Evolutionary conservation across 2,329 filamentous ascomycete genomes (phyloP).

Genomic region (Botrytis medusae): DNA sequence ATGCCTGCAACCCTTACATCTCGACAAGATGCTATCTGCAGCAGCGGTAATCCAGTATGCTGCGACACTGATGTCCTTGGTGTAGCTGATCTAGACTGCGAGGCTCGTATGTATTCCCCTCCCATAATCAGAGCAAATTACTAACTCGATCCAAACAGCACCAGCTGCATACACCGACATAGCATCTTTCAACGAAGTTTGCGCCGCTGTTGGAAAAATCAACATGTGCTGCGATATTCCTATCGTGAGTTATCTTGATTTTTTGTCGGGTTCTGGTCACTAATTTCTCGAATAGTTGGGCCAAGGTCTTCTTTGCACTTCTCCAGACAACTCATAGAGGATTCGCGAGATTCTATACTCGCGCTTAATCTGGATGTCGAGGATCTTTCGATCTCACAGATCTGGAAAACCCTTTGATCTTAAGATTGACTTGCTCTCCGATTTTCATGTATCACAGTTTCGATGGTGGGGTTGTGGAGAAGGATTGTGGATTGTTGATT

Average conservation of each 20-base stretch:
- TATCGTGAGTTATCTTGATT: constrained; percentile 35
- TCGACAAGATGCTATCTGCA: constrained; percentile 7
- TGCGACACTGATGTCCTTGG: constrained; percentile 62
- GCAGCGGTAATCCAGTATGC: constrained; percentile 48
- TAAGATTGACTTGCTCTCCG: background rate
- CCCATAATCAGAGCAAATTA: background rate
- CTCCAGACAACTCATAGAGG: background rate
- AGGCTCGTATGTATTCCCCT: constrained; percentile 46
- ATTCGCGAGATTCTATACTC: too few relatives aligned
- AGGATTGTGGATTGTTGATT: background rate
- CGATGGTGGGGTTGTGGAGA: background rate
- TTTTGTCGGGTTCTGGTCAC: background rate
- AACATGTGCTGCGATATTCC: constrained; percentile 58
- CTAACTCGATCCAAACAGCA: constrained; percentile 25
- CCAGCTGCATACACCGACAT: constrained; percentile 47
- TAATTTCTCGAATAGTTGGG: constrained; percentile 1
- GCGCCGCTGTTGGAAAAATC: constrained; percentile 37
- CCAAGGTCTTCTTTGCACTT: constrained; percentile 8
- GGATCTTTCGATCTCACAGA: background rate
- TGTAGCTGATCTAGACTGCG: constrained; percentile 57
- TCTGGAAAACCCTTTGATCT: background rate
- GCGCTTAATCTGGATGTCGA: background rate
- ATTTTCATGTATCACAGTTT: background rate
- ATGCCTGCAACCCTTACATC: constrained; percentile 31
- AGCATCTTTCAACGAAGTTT: constrained; percentile 37